These are phyloP conservation scores for Trichoderma semiorbis DNA, from an alignment of 2,329 filamentous ascomycete genomes.

Conservation along the genomic window DNA sequence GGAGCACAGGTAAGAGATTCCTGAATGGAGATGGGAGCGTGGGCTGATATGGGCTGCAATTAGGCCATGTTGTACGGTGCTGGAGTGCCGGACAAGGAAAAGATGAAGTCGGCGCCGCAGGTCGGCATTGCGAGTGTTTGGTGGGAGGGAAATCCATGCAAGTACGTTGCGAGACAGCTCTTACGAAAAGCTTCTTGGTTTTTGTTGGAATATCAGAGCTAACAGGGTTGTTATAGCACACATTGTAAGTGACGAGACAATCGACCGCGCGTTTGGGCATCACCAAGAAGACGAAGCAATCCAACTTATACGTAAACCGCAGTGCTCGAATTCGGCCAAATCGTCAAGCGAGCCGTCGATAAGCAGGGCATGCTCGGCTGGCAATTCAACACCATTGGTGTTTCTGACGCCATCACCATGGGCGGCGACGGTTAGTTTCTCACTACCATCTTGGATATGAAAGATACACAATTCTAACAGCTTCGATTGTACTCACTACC, in stretches of 20 bases:
- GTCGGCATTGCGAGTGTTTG: slow-evolving; percentile 89
- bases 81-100: slow-evolving; percentile 75
- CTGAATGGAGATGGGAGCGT: not conserved
- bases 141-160: slow-evolving; percentile 98
- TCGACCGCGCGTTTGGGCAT: not conserved
- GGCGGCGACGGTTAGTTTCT: slow-evolving; percentile 68
- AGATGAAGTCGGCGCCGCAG: slow-evolving; percentile 88
- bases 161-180: slow-evolving; percentile 52
- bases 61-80: slow-evolving; percentile 94
- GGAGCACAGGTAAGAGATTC: slow-evolving; percentile 69
- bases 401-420: slow-evolving; percentile 94
- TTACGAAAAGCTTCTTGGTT: not conserved
- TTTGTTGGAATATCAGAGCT: not conserved
- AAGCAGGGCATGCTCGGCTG: slow-evolving; percentile 87
- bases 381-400: slow-evolving; percentile 89
- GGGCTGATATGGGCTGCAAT: not conserved
- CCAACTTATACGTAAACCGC: not conserved
- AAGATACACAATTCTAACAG: not conserved
- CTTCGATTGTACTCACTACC: not conserved
- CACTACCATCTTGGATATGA: not conserved
- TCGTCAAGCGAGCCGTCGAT: slow-evolving; percentile 76
- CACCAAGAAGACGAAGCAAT: not conserved
- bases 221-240: slow-evolving; percentile 30
- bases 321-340: slow-evolving; percentile 83
- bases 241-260: slow-evolving; percentile 35